phyloP scores from a whole-genome alignment of 2,329 filamentous ascomycete genomes.

The Fusarium anguioides region DNA sequence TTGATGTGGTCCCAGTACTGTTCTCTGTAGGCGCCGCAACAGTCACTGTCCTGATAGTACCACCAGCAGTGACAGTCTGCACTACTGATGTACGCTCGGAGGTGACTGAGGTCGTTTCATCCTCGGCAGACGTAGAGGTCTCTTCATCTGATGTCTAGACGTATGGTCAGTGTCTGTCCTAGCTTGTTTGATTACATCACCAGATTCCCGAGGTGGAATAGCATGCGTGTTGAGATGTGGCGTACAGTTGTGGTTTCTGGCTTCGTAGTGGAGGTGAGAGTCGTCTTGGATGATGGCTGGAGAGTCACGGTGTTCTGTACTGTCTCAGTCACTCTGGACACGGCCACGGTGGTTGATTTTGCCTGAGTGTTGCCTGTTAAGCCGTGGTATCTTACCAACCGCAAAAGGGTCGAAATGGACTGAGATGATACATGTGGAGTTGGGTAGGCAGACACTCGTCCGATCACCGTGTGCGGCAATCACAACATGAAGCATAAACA shows the following conservation, averaged over 20 bases:
- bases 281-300: conserved; percentile 32
- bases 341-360: conserved; percentile 42
- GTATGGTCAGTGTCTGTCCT: conserved; percentile 31
- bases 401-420: conserved; percentile 15
- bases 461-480: conserved; percentile 34
- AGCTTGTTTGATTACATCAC: conserved; percentile 32
- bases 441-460: conserved; percentile 40
- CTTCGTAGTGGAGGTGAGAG: conserved; percentile 38
- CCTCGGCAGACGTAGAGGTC: conserved; percentile 20
- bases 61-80: conserved; percentile 66
- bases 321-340: conserved; percentile 51
- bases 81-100: conserved; percentile 48
- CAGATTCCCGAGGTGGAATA: conserved; percentile 23
- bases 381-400: conserved; percentile 44
- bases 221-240: conserved; percentile 36
- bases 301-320: conserved; percentile 50
- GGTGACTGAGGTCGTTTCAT: conserved; percentile 38
- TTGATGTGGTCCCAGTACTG: conserved; percentile 33
- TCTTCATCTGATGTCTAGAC: conserved; percentile 26
- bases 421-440: conserved; percentile 21
- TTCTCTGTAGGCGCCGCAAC: conserved; percentile 58
- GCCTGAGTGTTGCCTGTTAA: conserved; percentile 47
- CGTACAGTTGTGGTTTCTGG: conserved; percentile 55
- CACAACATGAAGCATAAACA: conserved; percentile 30
- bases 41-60: conserved; percentile 66